Evolutionary conservation across 257 asterid species (phyloP).

Genomic region (Petunia secreta): DNA sequence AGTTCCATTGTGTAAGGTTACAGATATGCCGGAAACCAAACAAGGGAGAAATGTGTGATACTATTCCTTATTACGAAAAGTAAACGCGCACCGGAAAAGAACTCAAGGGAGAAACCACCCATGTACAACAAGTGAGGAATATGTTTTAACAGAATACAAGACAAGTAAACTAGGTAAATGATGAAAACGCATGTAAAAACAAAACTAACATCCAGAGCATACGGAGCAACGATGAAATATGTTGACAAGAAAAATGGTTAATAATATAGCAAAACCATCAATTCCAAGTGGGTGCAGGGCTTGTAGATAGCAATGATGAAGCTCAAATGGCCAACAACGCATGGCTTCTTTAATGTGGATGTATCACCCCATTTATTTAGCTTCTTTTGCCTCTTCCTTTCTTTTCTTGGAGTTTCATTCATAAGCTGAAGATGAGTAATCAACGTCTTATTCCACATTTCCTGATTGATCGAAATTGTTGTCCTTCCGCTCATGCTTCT

Average conservation of each 20-base stretch:
- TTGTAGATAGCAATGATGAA: constrained; percentile 90
- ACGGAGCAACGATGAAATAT: neutral
- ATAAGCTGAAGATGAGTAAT: constrained; percentile 72
- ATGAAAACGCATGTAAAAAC: neutral
- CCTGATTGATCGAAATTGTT: constrained; percentile 70
- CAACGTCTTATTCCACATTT: constrained; percentile 75
- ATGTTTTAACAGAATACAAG: neutral
- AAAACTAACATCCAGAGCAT: neutral
- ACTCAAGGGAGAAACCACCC: no score
- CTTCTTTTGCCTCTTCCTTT: constrained; percentile 78
- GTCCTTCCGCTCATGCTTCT: constrained; percentile 71
- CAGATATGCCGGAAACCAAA: no score
- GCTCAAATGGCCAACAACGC: constrained; percentile 99
- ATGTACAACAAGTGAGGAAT: neutral
- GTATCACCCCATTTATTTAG: constrained; percentile 77
- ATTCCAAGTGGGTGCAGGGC: constrained; percentile 94
- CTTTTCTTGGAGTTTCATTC: constrained; percentile 79
- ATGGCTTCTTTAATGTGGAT: constrained; percentile 73
- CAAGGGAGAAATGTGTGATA: no score
- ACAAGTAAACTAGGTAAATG: neutral
- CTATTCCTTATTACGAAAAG: no score
- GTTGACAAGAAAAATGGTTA: neutral
- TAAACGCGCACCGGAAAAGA: no score
- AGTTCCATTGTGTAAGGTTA: neutral
- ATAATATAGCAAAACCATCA: constrained; percentile 52